phyloP scores from a whole-genome alignment of 2,329 filamentous ascomycete species.

The Penicillium sp. region DNA sequence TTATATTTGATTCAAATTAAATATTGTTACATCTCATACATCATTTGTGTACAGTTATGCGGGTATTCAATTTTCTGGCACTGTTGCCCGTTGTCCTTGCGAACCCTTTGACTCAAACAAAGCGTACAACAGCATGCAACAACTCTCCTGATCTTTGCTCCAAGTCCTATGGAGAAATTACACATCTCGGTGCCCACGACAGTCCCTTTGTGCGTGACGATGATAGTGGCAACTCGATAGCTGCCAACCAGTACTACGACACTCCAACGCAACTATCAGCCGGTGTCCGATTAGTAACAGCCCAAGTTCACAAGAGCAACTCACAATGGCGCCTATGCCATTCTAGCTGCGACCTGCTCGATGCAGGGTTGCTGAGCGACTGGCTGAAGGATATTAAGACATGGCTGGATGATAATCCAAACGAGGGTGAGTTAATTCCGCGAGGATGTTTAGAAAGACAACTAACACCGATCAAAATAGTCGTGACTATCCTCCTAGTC shows the following conservation, averaged over 20 bases:
- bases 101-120: constrained; percentile 22
- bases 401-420: constrained; percentile 68
- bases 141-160: constrained; percentile 73
- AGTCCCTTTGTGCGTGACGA: constrained; percentile 67
- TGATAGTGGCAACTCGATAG: constrained; percentile 59
- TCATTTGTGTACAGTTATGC: constrained; percentile 25
- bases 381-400: constrained; percentile 64
- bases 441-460: not conserved
- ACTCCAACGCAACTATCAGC: constrained; percentile 67
- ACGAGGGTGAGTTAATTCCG: constrained; percentile 50
- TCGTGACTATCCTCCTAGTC: constrained; percentile 71
- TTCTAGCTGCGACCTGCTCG: constrained; percentile 62
- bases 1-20: not conserved
- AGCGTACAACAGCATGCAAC: constrained; percentile 62
- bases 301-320: constrained; percentile 65
- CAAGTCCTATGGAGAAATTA: constrained; percentile 70
- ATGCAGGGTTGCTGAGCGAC: constrained; percentile 62
- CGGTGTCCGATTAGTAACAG: constrained; percentile 68
- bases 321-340: constrained; percentile 67
- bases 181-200: constrained; percentile 74
- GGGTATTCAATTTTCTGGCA: constrained; percentile 27
- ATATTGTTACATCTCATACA: not conserved
- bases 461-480: constrained; percentile 31
- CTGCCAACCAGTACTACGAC: constrained; percentile 72
- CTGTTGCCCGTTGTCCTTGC: constrained; percentile 30